Base-by-base conservation (phyloP, 192 early-diverging fungal genomes). In the Coemansia biformis region DNA sequence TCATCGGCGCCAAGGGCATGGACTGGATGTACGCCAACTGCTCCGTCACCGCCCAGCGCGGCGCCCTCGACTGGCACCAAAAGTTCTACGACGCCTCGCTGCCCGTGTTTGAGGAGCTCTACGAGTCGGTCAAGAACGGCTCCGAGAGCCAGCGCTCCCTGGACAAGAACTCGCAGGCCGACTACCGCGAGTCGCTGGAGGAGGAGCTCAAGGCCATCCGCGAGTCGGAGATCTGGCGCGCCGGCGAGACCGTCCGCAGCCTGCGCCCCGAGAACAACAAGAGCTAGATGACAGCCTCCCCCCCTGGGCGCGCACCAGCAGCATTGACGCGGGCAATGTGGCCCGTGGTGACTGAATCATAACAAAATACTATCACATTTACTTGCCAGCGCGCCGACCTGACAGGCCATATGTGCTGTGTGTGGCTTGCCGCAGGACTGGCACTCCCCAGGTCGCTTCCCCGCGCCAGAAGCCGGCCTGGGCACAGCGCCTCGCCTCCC, bases 11-110 rank as follows among this genome's bases (percentile, higher is more conserved):
- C 70, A 88, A 91, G 59, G 94, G 94, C 50, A 94, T 95, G 91
- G 87, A 92, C 76, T 92, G 88, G 88, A 98, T 98, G 92, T 98
- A 91, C 75, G 86, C 88, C 75, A 89, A 89, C 79, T 98, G 94
- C 81, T 91, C 88, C 26, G 95, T 92, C 38, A 98, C 92, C 29
- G 94, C 94, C 34, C 86, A 90, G 65, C 83, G 94, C 45, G 94
- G 92, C 55, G 94, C 94, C 37, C 78, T 98, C 33, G 94, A 98
- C 85, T 98, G 94, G 94, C 88, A 85, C 71, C 85, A 89, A 48
- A 78, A 82, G 59, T 98, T 98, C 86, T 83, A 91, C 70, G 78
- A 86, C 53, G 87, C 86, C 47, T 84, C 89, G 53, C 90, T 92
- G 80, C 94, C 94, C 21, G 87, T 98, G 31, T 95, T 95, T 76